Conservation (phyloP, 2,329 filamentous ascomycete species). For the Epichloe baconii region DNA sequence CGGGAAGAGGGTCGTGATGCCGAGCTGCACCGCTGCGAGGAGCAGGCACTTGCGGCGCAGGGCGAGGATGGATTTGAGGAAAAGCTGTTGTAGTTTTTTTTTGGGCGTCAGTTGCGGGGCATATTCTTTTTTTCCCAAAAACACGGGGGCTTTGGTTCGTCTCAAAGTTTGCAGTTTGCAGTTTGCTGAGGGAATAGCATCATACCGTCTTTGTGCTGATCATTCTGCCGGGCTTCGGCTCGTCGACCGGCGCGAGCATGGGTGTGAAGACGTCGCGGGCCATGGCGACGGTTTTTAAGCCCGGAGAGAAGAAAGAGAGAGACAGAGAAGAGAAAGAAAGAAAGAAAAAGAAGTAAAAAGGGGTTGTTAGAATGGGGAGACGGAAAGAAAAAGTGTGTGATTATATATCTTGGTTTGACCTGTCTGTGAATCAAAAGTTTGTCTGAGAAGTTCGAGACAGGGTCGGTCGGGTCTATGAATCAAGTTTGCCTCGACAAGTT, state of each 20-base stretch:
- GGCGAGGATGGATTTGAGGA: slow-evolving; percentile 20
- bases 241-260: slow-evolving; percentile 10
- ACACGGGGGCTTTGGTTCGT: too few relatives aligned
- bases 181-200: not conserved
- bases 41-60: slow-evolving; percentile 19
- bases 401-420: too few relatives aligned
- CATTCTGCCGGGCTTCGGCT: slow-evolving; percentile 4
- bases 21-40: slow-evolving; percentile 22
- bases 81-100: not conserved
- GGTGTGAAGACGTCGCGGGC: slow-evolving; percentile 14
- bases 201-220: slow-evolving; percentile 11
- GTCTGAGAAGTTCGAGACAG: too few relatives aligned
- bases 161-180: not conserved
- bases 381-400: too few relatives aligned
- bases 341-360: too few relatives aligned
- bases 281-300: not conserved
- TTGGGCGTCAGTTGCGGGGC: not conserved
- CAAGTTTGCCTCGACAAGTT: too few relatives aligned
- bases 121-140: too few relatives aligned
- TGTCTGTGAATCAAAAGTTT: too few relatives aligned
- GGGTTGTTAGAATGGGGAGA: too few relatives aligned
- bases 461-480: too few relatives aligned
- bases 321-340: too few relatives aligned
- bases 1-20: slow-evolving; percentile 21
- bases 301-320: too few relatives aligned